Conservation (phyloP, 257 asterid species). For the Solanum raphanifolium region DNA sequence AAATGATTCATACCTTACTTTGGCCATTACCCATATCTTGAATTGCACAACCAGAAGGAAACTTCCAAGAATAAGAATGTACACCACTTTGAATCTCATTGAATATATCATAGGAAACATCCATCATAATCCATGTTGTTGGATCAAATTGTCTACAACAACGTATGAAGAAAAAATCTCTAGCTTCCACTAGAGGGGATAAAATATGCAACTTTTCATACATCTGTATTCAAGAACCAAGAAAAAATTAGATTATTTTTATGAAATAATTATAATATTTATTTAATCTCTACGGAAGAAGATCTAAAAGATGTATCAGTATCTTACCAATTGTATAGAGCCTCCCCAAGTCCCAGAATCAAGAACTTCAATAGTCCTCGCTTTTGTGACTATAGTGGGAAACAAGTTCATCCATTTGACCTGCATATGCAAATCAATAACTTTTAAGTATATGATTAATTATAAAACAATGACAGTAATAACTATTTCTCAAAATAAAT, state of each 20-base stretch:
- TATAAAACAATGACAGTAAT: neutral
- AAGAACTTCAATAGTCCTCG: constrained; percentile 33
- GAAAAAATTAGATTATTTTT: neutral
- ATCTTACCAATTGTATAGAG: constrained; percentile 12
- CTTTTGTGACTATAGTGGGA: constrained; percentile 44
- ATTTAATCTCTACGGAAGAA: neutral
- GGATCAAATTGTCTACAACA: constrained; percentile 36
- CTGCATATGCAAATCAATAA: constrained; percentile 16
- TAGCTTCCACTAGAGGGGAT: constrained; percentile 67
- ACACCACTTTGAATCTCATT: constrained; percentile 25
- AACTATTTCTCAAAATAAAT: neutral
- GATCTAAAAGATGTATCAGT: neutral
- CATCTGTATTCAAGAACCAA: constrained; percentile 30
- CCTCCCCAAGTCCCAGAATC: constrained; percentile 39
- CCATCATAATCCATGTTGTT: constrained; percentile 48
- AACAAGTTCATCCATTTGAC: constrained; percentile 53
- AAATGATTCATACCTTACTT: constrained; percentile 31
- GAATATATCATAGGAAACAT: constrained; percentile 41
- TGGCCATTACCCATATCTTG: constrained; percentile 48
- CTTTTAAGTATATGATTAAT: neutral
- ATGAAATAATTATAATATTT: neutral
- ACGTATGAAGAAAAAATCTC: constrained; percentile 57
- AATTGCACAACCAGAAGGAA: constrained; percentile 70
- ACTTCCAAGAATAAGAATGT: constrained; percentile 41
- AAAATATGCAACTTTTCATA: constrained; percentile 47